Base-by-base conservation (phyloP, 2,329 filamentous ascomycete species). In the Parascedosporium putredinis region DNA sequence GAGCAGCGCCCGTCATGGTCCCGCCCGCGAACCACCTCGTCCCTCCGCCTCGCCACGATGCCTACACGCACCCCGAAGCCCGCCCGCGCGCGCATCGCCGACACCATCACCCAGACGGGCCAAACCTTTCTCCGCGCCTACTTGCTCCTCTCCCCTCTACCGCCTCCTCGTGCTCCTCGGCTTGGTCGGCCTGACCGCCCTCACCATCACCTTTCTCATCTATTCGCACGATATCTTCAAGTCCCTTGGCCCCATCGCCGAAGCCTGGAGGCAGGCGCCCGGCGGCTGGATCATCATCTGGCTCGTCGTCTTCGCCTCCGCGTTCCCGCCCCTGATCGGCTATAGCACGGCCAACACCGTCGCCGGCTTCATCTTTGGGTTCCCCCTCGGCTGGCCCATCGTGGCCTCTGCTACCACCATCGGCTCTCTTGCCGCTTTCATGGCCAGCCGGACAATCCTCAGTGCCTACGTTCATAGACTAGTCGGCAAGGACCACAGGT, bases 291-390 rank as follows among this genome's bases (percentile, higher is more conserved):
- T 78, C 52, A 77, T 96, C 46, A 73, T 93, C 34, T 95, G 88
- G 79, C 63, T 77, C 27, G 70, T 87, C 57, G 83, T 86, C 31
- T 88, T 90, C 63, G 62, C 77, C 36, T 84, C 89, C 14, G 87
- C 84, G 2, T 94, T 95, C 64, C 90, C 90, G 18, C 90, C 90
- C 2, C 66, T 95, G 58, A 84, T 96, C 55, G 90, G 90, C 12
- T 95, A 95, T 71, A 87, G 84, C 53, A 87, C 84, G 1, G 83
- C 84, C 58, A 67, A 72, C 52, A 78, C 73, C 23, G 62, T 78
- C 23, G 67, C 73, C 5, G 72, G 72, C 25, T 73, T 81, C 57
- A 72, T 80, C 12, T 80, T 72, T 59, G 77, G 74, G 2, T 78
- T 79, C 55, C 72, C 71, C 2, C 57, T 58, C 54, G 90, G 87